Base-by-base conservation (phyloP, 75 land plant species). In the Selaginella moellendorffii region DNA sequence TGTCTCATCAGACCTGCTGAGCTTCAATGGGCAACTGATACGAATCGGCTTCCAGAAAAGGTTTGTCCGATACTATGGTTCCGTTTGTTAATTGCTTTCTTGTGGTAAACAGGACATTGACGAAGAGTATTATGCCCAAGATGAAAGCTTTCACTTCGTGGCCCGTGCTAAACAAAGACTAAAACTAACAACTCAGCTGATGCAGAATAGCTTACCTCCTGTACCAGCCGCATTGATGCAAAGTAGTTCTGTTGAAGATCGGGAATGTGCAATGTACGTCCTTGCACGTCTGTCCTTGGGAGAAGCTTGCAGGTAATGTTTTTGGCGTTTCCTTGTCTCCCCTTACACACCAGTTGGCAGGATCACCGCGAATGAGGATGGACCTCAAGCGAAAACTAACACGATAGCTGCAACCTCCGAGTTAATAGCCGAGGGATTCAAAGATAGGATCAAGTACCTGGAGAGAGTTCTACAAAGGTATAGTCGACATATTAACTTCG, bases 101-200 rank as follows among this genome's bases (percentile, higher is more conserved):
- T 62, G 63, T 30, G 29, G 63, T 62, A 30, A 69, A 29, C 69
- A 54, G 76, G 58, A 26, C 2, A 63, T 72, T 52, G 78, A 72
- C 54, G 76, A 54, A 26, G 58, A 36, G 18, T 75, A 76, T 20
- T 36, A 36, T 14, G 21, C 27, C 27, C 53, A 60, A 26, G 76
- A 73, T 54, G 51, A 52, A 54, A 53, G 54, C 10, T 46, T 64
- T 27, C 25, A 26, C 65, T 62, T 60, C 25, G 30, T 62, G 23
- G 54, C 54, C 27, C 64, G 71, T 56, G 71, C 77, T 68, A 73
- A 46, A 54, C 65, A 62, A 63, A 76, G 79, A 25, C 51, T 77
- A 54, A 77, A 68, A 52, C 63, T 77, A 21, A 77, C 76, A 28
- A 77, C 79, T 52, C 79, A 77, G 64, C 71, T 77, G 54, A 77